Evolutionary conservation across 495 filamentous ascomycete species (phyloP).

Genomic region (Hypoxylon trugodes): DNA sequence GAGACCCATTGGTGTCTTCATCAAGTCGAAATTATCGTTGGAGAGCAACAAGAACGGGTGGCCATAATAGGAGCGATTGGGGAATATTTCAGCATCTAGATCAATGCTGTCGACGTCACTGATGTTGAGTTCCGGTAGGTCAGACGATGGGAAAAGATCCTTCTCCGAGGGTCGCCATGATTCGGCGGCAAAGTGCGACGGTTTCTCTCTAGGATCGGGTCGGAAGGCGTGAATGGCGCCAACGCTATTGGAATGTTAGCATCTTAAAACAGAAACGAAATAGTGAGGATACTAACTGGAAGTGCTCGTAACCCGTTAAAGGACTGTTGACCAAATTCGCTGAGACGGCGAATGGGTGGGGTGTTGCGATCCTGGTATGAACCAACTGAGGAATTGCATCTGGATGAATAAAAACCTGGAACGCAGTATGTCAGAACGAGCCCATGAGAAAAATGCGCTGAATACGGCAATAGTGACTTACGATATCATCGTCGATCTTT

Average conservation of each 20-base stretch:
- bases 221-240: slow-evolving; percentile 57
- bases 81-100: slow-evolving; percentile 40
- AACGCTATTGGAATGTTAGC: slow-evolving; percentile 23
- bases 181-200: slow-evolving; percentile 29
- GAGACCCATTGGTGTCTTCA: slow-evolving; percentile 51
- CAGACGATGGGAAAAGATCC: slow-evolving; percentile 12
- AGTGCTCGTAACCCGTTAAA: slow-evolving; percentile 55
- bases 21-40: slow-evolving; percentile 43
- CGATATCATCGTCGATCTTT: slow-evolving; percentile 65
- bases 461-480: slow-evolving; percentile 18
- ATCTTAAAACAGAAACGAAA: background rate
- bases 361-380: slow-evolving; percentile 60
- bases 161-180: slow-evolving; percentile 43
- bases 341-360: slow-evolving; percentile 57
- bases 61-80: slow-evolving; percentile 42
- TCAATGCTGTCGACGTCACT: slow-evolving; percentile 16
- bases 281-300: slow-evolving; percentile 29
- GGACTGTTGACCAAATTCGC: slow-evolving; percentile 64
- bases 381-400: slow-evolving; percentile 61
- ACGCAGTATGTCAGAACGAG: slow-evolving; percentile 9
- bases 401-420: slow-evolving; percentile 59
- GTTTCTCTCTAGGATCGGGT: slow-evolving; percentile 48
- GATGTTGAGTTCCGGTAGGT: slow-evolving; percentile 23
- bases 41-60: slow-evolving; percentile 57
- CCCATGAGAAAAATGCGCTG: background rate